A percentile compares a stretch with the other conserved stretches of the same genome.
These are phyloP conservation scores for Vachellia pachyceras DNA, from an alignment of 306 rosid genomes.

Conservation along the genomic window DNA sequence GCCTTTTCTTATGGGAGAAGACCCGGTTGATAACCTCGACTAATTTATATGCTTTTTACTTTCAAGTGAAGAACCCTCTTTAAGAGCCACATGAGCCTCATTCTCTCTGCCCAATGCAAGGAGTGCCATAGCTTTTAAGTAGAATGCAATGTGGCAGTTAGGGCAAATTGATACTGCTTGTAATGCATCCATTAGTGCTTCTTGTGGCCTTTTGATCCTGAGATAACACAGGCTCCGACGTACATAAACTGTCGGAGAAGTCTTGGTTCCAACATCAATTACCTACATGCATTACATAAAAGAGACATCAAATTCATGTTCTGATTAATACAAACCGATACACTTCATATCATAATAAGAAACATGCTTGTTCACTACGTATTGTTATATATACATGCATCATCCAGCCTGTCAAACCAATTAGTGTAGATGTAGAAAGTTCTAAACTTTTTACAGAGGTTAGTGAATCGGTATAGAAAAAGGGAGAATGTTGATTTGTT, in stretches of 20 bases:
- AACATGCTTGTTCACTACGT: no score
- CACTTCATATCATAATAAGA: neutral
- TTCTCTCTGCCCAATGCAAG: slow-evolving; percentile 58
- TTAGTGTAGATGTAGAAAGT: no score
- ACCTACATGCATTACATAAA: slow-evolving; percentile 63
- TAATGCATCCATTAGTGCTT: slow-evolving; percentile 79
- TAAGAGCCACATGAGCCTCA: slow-evolving; percentile 79
- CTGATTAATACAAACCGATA: neutral
- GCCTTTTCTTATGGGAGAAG: neutral
- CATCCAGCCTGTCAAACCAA: no score
- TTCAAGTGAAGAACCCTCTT: slow-evolving; percentile 77
- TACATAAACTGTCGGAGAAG: slow-evolving; percentile 85
- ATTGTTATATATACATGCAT: no score
- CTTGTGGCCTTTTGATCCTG: slow-evolving; percentile 68
- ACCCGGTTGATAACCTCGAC: slow-evolving; percentile 17
- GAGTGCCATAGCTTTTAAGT: slow-evolving; percentile 78
- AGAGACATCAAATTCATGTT: slow-evolving; percentile 31
- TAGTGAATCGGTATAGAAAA: no score
- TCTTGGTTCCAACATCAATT: slow-evolving; percentile 83
- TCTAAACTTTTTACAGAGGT: no score
- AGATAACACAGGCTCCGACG: slow-evolving; percentile 87
- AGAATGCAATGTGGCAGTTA: slow-evolving; percentile 78
- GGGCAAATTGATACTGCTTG: slow-evolving; percentile 83
- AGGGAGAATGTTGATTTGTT: no score
- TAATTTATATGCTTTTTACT: slow-evolving; percentile 50